phyloP scores from a whole-genome alignment of 208 protist species.

The Acanthamoeba culbertsoni region DNA sequence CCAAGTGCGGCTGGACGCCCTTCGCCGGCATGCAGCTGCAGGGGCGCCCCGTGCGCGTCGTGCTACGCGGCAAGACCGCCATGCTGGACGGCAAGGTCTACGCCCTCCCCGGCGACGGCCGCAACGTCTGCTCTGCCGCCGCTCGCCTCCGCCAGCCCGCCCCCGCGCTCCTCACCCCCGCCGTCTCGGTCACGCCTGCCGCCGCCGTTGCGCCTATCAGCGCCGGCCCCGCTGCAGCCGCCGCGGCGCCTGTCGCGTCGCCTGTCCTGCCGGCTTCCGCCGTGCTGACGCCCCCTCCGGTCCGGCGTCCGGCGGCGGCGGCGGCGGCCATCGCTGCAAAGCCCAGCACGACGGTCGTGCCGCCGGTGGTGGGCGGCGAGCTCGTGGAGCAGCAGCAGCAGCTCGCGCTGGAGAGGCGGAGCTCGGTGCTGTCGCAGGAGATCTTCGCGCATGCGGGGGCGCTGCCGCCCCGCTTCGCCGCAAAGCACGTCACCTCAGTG shows the following conservation, averaged over 20 bases:
- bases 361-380: background rate
- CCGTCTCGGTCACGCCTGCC: background rate
- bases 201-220: background rate
- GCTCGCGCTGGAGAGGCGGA: background rate
- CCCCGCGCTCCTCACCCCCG: background rate
- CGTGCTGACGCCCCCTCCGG: background rate
- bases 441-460: background rate
- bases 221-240: background rate
- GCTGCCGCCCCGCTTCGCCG: background rate
- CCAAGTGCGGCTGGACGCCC: slow-evolving; percentile 71
- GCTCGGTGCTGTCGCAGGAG: background rate
- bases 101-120: slow-evolving; percentile 54
- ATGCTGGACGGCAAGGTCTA: slow-evolving; percentile 72
- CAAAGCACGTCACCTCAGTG: slow-evolving; percentile 68
- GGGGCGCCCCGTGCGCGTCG: slow-evolving; percentile 70
- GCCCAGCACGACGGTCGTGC: too few relatives aligned
- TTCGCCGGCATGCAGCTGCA: slow-evolving; percentile 66
- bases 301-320: background rate
- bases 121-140: slow-evolving; percentile 42
- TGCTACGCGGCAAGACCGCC: slow-evolving; percentile 67
- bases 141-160: background rate
- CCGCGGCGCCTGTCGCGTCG: background rate
- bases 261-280: too few relatives aligned
- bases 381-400: background rate
- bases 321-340: background rate